Percentiles rank a stretch among this genome's conserved stretches.
Evolutionary conservation across 1,284 basidiomycete genomes (phyloP).

Genomic region (Cryptococcus wingfieldii): DNA sequence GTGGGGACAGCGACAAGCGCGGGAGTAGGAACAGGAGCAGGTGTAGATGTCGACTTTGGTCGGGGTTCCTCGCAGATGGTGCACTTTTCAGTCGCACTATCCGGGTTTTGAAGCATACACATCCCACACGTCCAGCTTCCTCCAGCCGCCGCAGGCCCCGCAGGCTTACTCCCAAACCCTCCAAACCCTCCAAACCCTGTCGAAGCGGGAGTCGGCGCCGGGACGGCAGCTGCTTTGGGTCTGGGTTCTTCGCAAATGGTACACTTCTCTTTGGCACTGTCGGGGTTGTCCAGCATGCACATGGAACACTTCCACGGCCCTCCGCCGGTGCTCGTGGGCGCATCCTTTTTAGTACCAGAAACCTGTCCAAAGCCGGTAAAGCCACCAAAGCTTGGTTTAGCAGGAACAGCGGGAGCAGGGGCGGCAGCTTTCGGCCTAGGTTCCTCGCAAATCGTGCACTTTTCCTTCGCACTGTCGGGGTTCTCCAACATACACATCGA

Average conservation of each 20-base stretch:
- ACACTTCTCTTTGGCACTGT: conserved; percentile 53
- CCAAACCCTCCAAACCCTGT: conserved; percentile 9
- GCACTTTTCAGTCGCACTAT: conserved; percentile 53
- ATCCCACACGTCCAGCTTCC: conserved; percentile 52
- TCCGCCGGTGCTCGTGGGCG: neutral
- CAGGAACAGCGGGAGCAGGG: neutral
- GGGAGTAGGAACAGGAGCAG: neutral
- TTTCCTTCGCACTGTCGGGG: conserved; percentile 48
- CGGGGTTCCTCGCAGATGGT: conserved; percentile 54
- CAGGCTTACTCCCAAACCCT: conserved; percentile 1
- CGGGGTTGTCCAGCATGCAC: conserved; percentile 44
- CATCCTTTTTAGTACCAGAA: too few species aligned
- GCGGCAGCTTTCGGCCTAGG: conserved; percentile 31
- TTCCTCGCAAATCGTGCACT: conserved; percentile 57
- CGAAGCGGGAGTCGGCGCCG: neutral
- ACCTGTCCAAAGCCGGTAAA: too few species aligned
- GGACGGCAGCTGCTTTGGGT: conserved; percentile 48
- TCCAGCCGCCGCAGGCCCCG: neutral
- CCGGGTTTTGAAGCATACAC: conserved; percentile 55
- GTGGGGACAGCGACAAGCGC: neutral
- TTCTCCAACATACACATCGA: conserved; percentile 53
- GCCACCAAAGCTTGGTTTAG: too few species aligned
- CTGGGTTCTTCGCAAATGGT: conserved; percentile 50
- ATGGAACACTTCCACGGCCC: neutral
- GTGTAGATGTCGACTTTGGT: conserved; percentile 10